These are phyloP conservation scores for Colletotrichum horii DNA, from an alignment of 2,329 filamentous ascomycete genomes.

Conservation along the genomic window DNA sequence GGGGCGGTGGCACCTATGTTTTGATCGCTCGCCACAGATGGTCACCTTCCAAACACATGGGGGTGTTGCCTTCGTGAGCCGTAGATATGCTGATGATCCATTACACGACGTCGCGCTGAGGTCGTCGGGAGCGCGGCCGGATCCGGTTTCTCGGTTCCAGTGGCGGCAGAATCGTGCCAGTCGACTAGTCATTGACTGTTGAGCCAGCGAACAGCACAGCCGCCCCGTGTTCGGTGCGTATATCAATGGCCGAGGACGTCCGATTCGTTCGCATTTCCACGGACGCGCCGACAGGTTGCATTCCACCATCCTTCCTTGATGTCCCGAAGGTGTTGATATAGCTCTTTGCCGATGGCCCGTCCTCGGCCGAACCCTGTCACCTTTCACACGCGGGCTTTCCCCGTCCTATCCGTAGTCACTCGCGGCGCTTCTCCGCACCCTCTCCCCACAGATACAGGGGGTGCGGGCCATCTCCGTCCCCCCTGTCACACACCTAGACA, in stretches of 20 bases:
- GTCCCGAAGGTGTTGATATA: background rate
- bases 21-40: background rate
- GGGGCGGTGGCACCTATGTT: background rate
- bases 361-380: background rate
- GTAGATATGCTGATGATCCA: background rate
- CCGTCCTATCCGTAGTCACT: background rate
- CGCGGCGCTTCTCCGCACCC: background rate
- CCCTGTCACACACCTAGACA: background rate
- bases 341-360: background rate
- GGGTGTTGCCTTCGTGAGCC: background rate
- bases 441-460: background rate
- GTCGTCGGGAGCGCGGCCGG: background rate
- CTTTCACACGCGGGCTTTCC: background rate
- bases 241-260: background rate
- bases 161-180: background rate
- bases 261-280: background rate
- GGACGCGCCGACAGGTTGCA: background rate
- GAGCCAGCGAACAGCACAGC: background rate
- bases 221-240: background rate
- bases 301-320: background rate
- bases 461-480: background rate
- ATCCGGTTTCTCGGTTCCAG: background rate
- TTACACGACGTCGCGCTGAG: background rate
- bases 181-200: background rate
- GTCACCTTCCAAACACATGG: background rate